These are phyloP conservation scores for Naganishia friedmannii DNA, from an alignment of 768 basidiomycete species.

Conservation along the genomic window DNA sequence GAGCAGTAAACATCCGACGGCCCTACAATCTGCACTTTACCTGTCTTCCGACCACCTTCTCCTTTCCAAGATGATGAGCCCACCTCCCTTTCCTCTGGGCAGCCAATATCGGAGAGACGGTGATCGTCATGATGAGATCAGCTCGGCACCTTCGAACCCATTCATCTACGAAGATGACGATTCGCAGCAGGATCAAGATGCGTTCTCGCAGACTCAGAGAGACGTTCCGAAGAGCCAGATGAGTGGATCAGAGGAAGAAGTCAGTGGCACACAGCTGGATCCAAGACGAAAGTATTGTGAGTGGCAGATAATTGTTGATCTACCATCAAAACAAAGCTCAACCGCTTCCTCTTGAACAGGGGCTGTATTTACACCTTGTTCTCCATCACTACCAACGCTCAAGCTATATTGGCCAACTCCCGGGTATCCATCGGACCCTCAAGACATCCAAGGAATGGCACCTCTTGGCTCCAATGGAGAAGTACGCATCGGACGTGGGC, in stretches of 20 bases:
- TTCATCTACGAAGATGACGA: conserved; percentile 19
- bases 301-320: conserved; percentile 13
- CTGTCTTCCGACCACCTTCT: neutral
- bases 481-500: conserved; percentile 47
- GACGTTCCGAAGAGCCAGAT: conserved; percentile 20
- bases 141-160: conserved; percentile 11
- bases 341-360: conserved; percentile 32
- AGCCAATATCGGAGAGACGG: conserved; percentile 1
- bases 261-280: conserved; percentile 32
- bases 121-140: neutral
- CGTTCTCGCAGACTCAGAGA: conserved; percentile 17
- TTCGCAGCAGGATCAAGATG: conserved; percentile 19
- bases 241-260: conserved; percentile 21
- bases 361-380: conserved; percentile 49
- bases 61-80: conserved; percentile 10
- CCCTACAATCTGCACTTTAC: conserved; percentile 2
- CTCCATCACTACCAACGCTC: conserved; percentile 39
- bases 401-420: conserved; percentile 46
- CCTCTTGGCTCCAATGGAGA: conserved; percentile 25
- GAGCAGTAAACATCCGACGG: neutral
- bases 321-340: conserved; percentile 6
- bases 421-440: neutral
- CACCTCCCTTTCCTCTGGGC: conserved; percentile 8
- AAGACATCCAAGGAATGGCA: neutral
- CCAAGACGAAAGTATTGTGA: conserved; percentile 51